Conservation (phyloP, 192 early-diverging fungal genomes). For the Linnemannia exigua region DNA sequence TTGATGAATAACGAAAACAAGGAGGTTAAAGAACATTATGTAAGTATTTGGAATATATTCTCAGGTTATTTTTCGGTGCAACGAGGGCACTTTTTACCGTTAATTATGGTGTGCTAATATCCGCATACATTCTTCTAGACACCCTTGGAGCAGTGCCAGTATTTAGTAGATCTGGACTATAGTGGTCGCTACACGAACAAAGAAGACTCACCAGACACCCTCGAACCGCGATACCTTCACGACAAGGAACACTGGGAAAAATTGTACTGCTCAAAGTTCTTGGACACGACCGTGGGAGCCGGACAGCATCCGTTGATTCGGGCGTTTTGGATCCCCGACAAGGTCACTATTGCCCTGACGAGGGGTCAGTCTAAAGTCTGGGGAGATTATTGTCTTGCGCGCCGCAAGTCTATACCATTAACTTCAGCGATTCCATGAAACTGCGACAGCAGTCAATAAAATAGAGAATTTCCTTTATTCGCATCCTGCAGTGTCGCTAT, state of each 20-base stretch:
- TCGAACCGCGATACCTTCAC: slow-evolving; percentile 67
- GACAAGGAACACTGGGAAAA: slow-evolving; percentile 71
- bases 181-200: slow-evolving; percentile 24
- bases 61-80: too few species aligned
- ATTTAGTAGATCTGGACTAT: slow-evolving; percentile 51
- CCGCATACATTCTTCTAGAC: slow-evolving; percentile 8
- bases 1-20: slow-evolving; percentile 55
- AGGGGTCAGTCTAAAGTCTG: slow-evolving; percentile 61
- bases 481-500: too few species aligned
- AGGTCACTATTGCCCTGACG: slow-evolving; percentile 43
- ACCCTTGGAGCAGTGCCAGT: slow-evolving; percentile 47
- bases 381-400: slow-evolving; percentile 73
- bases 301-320: slow-evolving; percentile 61
- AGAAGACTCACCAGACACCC: not conserved
- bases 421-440: too few species aligned
- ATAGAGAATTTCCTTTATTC: too few species aligned
- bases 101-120: too few species aligned
- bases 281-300: slow-evolving; percentile 68
- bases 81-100: too few species aligned
- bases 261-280: slow-evolving; percentile 70
- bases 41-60: slow-evolving; percentile 32
- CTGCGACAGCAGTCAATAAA: too few species aligned
- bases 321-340: slow-evolving; percentile 69
- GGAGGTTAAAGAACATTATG: slow-evolving; percentile 52
- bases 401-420: slow-evolving; percentile 28